phyloP scores from a whole-genome alignment of 768 basidiomycete genomes.

The Boletellus ananiceps region DNA sequence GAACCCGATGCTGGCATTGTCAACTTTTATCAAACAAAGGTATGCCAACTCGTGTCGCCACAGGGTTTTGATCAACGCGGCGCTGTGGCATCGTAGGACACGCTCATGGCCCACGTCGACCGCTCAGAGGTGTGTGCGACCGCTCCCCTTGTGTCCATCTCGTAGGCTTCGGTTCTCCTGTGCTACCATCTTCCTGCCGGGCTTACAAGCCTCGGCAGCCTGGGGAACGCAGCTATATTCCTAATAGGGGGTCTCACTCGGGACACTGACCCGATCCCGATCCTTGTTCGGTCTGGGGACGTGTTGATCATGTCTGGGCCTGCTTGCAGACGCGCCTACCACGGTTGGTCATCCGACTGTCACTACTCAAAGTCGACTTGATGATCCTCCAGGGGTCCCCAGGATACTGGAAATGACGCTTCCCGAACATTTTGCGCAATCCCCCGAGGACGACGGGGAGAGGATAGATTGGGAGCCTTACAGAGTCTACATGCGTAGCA shows the following conservation, averaged over 20 bases:
- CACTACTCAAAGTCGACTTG: not conserved
- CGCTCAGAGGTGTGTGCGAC: conserved; percentile 91
- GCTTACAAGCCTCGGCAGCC: conserved; percentile 37
- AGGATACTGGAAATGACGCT: conserved; percentile 80
- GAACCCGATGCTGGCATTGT: conserved; percentile 96
- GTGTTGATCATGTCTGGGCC: conserved; percentile 91
- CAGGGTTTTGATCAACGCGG: not conserved
- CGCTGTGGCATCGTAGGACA: conserved; percentile 45
- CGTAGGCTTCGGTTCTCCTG: conserved; percentile 46
- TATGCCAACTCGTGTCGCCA: conserved; percentile 12
- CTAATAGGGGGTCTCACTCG: conserved; percentile 83
- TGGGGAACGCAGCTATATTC: conserved; percentile 87
- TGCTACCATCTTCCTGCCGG: not conserved
- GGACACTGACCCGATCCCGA: conserved; percentile 68
- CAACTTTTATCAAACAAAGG: conserved; percentile 88
- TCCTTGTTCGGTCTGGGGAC: conserved; percentile 89
- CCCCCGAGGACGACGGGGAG: conserved; percentile 21
- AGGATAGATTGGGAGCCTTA: conserved; percentile 55
- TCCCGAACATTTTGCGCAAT: conserved; percentile 50
- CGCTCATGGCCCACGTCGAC: conserved; percentile 97
- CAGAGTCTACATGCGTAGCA: conserved; percentile 56
- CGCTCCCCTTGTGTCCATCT: conserved; percentile 89
- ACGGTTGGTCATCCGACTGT: conserved; percentile 53
- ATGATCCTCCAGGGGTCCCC: conserved; percentile 59
- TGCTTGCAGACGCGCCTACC: conserved; percentile 80